Conservation (phyloP, 176 grass and related monocot species). For the Calamus simplicifolius region DNA sequence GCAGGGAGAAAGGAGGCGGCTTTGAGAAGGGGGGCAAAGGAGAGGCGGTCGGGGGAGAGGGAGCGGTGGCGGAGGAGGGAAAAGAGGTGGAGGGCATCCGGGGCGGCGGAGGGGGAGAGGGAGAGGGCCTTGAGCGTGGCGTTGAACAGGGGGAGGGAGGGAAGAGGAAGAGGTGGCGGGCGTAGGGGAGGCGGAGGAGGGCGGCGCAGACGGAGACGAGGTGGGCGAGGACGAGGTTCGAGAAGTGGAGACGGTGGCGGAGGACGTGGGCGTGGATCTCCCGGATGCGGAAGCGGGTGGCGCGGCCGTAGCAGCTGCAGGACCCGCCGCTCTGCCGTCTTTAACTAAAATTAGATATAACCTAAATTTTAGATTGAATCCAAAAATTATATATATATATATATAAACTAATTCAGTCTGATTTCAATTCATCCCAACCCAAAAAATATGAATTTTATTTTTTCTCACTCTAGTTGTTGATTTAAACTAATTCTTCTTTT, state of each 20-base stretch:
- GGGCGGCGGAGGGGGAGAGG: slow-evolving; percentile 7
- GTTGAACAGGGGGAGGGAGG: slow-evolving; percentile 33
- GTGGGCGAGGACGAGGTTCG: slow-evolving; percentile 15
- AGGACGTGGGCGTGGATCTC: slow-evolving; percentile 42
- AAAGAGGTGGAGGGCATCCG: slow-evolving; percentile 22
- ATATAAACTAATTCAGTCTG: no score
- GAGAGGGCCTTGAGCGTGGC: slow-evolving; percentile 39
- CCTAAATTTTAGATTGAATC: no score
- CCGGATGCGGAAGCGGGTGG: slow-evolving; percentile 19
- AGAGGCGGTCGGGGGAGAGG: slow-evolving; percentile 9
- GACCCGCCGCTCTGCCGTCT: slow-evolving; percentile 33
- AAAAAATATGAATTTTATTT: no score
- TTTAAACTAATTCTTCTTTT: no score
- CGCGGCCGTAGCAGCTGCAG: slow-evolving; percentile 34
- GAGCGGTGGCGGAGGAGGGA: slow-evolving; percentile 21
- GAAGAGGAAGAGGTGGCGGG: slow-evolving; percentile 21
- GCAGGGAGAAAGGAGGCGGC: slow-evolving; percentile 13
- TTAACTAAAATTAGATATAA: no score
- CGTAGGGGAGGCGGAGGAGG: slow-evolving; percentile 4
- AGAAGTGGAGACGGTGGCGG: slow-evolving; percentile 22
- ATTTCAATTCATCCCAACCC: no score
- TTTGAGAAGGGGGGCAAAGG: slow-evolving; percentile 28
- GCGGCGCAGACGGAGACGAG: slow-evolving; percentile 42
- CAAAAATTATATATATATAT: no score
- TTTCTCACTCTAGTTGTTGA: no score